Evolutionary conservation across 1,284 basidiomycete genomes (phyloP).

Genomic region (Peniophora sp.): DNA sequence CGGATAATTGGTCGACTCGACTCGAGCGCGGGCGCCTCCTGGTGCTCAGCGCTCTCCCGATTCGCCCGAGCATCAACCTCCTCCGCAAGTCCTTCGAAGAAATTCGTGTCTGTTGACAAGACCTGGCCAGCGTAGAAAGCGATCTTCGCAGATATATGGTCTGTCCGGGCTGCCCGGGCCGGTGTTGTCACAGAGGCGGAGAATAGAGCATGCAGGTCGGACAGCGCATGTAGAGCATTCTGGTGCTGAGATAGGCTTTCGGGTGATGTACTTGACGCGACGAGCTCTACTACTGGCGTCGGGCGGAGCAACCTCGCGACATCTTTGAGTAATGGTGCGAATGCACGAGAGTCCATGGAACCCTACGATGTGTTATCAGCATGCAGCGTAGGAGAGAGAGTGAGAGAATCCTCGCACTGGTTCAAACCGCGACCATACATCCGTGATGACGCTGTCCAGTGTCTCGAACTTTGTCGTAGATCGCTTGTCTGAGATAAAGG

Average conservation of each 20-base stretch:
- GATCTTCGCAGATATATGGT: constrained; percentile 43
- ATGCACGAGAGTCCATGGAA: constrained; percentile 33
- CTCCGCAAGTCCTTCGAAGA: constrained; percentile 31
- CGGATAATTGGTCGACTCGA: too few species aligned
- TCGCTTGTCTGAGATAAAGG: constrained; percentile 53
- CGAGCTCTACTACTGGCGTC: constrained; percentile 28
- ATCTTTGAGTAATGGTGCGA: constrained; percentile 48
- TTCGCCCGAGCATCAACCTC: constrained; percentile 27
- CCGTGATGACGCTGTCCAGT: constrained; percentile 43
- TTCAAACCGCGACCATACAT: constrained; percentile 53
- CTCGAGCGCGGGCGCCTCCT: too few species aligned
- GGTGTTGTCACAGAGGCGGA: constrained; percentile 1
- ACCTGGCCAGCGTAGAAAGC: constrained; percentile 52
- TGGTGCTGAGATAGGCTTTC: constrained; percentile 29
- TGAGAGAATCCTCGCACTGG: constrained; percentile 23
- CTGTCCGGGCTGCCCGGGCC: constrained; percentile 19
- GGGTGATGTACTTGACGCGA: constrained; percentile 11
- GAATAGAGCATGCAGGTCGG: constrained; percentile 40
- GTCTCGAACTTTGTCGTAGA: constrained; percentile 41
- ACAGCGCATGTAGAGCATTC: constrained; percentile 38
- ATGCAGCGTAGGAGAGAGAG: constrained; percentile 2
- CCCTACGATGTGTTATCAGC: constrained; percentile 24
- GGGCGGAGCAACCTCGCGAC: constrained; percentile 42
- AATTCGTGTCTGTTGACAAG: constrained; percentile 29
- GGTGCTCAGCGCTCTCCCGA: neutral